These are phyloP conservation scores for Alternaria novae-zelandiae DNA, from an alignment of 2,329 filamentous ascomycete genomes.

Conservation along the genomic window DNA sequence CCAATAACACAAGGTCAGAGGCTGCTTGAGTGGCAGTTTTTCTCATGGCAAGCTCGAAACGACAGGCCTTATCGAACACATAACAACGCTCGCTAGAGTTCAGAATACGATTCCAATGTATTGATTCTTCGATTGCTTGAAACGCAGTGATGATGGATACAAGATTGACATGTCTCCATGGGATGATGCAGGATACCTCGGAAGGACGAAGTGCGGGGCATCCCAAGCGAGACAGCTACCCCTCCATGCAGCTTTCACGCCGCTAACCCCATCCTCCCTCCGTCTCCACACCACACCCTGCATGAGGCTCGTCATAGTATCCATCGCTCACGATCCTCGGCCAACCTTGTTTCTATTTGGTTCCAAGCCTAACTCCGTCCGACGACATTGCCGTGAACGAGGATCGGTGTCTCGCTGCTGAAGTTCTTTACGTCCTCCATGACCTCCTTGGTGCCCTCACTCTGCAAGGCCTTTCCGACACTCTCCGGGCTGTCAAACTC, in stretches of 20 bases:
- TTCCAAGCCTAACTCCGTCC: constrained; percentile 9
- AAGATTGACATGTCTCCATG: no score
- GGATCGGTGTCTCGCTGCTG: constrained; percentile 44
- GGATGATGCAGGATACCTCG: neutral
- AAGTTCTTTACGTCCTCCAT: constrained; percentile 47
- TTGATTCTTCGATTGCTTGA: neutral
- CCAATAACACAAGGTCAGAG: no score
- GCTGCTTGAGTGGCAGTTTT: no score
- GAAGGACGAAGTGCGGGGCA: constrained; percentile 4
- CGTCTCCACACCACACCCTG: neutral
- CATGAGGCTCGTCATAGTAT: neutral
- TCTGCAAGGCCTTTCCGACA: constrained; percentile 27
- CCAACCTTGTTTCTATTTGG: neutral
- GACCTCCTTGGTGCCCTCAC: constrained; percentile 39
- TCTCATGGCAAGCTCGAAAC: no score
- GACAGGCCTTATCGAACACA: no score
- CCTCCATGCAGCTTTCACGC: constrained; percentile 3
- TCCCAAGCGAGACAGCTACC: neutral
- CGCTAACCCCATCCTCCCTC: neutral
- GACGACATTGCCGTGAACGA: constrained; percentile 30
- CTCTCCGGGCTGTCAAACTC: constrained; percentile 36
- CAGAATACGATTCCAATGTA: neutral
- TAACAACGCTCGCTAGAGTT: no score
- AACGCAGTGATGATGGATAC: neutral
- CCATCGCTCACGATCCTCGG: neutral